Base-by-base conservation (phyloP, 768 basidiomycete genomes). In the Lyophyllum shimeji region DNA sequence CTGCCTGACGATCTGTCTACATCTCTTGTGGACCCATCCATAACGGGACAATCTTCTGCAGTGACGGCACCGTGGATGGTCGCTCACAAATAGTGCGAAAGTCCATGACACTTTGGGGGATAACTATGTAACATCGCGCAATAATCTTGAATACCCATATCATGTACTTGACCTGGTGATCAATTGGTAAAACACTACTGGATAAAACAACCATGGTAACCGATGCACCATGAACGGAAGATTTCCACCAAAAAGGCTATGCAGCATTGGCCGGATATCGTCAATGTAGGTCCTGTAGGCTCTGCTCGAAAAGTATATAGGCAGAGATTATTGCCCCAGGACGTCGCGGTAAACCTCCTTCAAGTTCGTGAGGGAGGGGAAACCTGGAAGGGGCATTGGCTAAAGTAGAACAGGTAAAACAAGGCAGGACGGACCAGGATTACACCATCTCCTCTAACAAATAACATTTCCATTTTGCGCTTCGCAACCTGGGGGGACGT, bases 391-490 rank as follows among this genome's bases (percentile, higher is more conserved):
- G 37, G 46, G 47, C 23, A 55, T 58, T 51, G 27, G n/a, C 53
- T 55, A 65, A 55, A 52, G 42, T 20, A 33, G 18, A 12, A 40
- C n/a, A 49, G 43, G 20, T 57, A 48, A 24, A 17, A 43, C 20
- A 43, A 17, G 6, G 46, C 24, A 71, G 44, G 23, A 77, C 86
- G 58, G 59, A 97, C 96, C 69, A 98, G 75, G 60, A 98, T 98
- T 18, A 98, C 96, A 53, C 96, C 94, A 69, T 98, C 96, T 49
- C 96, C 96, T 70, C 97, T 79, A 1, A 99, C 95, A 66, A 98
- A 99, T 40, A 99, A 79, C 96, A 99, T 98, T 50, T 96, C 93
- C 82, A 95, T 86, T 71, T 92, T 94, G 65, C 96, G 80, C 73
- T 94, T 95, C 55, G 91, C 93, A 20, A 93, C 84, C 95, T 96